Conservation (phyloP, 768 basidiomycete species). For the Phylloporus rhodoxanthus region DNA sequence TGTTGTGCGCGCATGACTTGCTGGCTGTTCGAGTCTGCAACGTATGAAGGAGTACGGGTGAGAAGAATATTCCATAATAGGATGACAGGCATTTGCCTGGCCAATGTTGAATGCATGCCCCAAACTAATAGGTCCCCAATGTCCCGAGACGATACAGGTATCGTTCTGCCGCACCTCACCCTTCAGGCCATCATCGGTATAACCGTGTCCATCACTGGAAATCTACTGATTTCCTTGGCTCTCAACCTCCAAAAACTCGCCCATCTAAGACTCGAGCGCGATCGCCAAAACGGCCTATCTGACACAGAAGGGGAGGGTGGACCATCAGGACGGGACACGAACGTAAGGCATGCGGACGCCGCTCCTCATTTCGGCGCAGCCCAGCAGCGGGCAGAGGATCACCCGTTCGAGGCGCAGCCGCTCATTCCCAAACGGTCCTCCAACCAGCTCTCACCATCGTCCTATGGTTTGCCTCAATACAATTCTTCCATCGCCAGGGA, state of each 20-base stretch:
- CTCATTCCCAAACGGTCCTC: slow-evolving; percentile 25
- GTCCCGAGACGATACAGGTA: slow-evolving; percentile 17
- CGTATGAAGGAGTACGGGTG: slow-evolving; percentile 9
- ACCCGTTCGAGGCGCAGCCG: slow-evolving; percentile 24
- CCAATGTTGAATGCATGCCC: too few relatives aligned
- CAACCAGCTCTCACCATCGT: slow-evolving; percentile 11
- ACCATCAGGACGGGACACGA: neutral
- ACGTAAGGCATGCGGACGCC: neutral
- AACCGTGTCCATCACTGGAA: slow-evolving; percentile 73
- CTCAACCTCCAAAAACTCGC: slow-evolving; percentile 92
- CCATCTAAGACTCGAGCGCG: slow-evolving; percentile 59
- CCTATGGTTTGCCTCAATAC: slow-evolving; percentile 16
- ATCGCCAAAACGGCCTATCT: slow-evolving; percentile 17
- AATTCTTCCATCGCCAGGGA: slow-evolving; percentile 11
- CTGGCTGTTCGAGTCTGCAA: neutral
- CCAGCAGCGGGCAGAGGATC: slow-evolving; percentile 8
- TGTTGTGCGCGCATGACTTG: slow-evolving; percentile 72
- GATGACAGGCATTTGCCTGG: too few relatives aligned
- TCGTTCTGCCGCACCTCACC: slow-evolving; percentile 51
- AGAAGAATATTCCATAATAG: slow-evolving; percentile 17
- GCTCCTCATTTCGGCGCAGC: slow-evolving; percentile 1
- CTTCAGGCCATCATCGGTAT: slow-evolving; percentile 69
- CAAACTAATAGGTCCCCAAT: slow-evolving; percentile 4
- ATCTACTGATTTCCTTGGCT: slow-evolving; percentile 83
- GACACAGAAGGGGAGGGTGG: slow-evolving; percentile 14